phyloP scores from a whole-genome alignment of 768 basidiomycete species.

The Amanita molliuscula region DNA sequence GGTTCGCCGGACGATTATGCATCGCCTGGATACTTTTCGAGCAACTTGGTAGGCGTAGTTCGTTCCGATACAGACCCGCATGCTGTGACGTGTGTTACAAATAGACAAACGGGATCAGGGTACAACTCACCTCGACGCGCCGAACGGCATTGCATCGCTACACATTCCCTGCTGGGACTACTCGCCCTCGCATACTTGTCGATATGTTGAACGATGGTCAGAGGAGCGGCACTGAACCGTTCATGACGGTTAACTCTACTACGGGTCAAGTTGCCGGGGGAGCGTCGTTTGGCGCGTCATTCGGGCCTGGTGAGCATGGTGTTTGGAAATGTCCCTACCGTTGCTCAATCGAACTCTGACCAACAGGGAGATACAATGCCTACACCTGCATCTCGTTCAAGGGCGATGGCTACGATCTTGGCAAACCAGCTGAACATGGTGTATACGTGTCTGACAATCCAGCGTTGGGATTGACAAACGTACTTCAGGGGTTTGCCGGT shows the following conservation, averaged over 20 bases:
- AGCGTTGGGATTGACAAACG: slow-evolving; percentile 31
- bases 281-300: slow-evolving; percentile 40
- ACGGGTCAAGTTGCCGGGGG: slow-evolving; percentile 42
- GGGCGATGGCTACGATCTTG: slow-evolving; percentile 36
- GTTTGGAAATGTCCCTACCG: neutral
- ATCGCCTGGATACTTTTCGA: slow-evolving; percentile 57
- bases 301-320: slow-evolving; percentile 34
- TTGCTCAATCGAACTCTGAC: neutral
- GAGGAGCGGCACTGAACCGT: slow-evolving; percentile 36
- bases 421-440: slow-evolving; percentile 43
- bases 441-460: slow-evolving; percentile 42
- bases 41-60: slow-evolving; percentile 34
- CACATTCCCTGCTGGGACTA: slow-evolving; percentile 39
- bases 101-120: slow-evolving; percentile 45
- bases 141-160: slow-evolving; percentile 51
- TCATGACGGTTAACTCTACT: slow-evolving; percentile 35
- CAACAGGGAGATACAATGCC: slow-evolving; percentile 36
- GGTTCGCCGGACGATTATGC: slow-evolving; percentile 51
- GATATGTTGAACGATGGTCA: slow-evolving; percentile 58
- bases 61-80: neutral
- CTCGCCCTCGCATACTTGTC: slow-evolving; percentile 40
- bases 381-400: slow-evolving; percentile 55
- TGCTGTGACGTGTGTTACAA: neutral
- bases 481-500: slow-evolving; percentile 42
- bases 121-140: slow-evolving; percentile 50